Base-by-base conservation (phyloP, 768 basidiomycete species). In the Boletellus sp. region DNA sequence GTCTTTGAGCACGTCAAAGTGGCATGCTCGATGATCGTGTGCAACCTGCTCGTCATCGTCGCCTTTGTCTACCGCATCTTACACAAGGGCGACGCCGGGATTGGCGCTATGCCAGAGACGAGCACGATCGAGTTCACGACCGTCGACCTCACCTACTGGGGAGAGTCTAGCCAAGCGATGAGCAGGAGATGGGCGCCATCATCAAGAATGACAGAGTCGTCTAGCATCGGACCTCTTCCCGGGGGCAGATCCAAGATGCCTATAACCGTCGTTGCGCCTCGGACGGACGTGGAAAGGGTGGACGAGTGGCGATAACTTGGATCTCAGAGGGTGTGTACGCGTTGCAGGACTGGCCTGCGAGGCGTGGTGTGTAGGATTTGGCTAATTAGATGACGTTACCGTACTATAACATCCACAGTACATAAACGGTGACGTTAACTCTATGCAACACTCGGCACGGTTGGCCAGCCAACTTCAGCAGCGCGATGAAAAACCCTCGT, bases 41-140 rank as follows among this genome's bases (percentile, higher is more conserved):
- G 64, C 44, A 63, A 66, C 45, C 20, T 61, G 26, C 52, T 65
- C 2, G 63, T 59, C n/a, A 59, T 61, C 17, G 56, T 48, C 36
- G 36, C 56, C 11, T 61, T 59, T 24, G 28, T 54, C 22, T 66
- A 58, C 35, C 55, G 59, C 32, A 6, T 52, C 24, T 22, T 47
- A 24, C 48, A 32, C 53, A 37, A 35, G 33, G 34, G 28, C 12
- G 28, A 39, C 0, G 55, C 51, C 2, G n/a, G n/a, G n/a, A n/a
- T n/a, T n/a, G 40, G 37, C 22, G 23, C 51, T 4, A 24, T 17
- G 5, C 23, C 19, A 4, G 40, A 24, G 2, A 12, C 15, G 15
- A 41, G 10, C 16, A 41, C 16, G 23, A 6, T 50, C 33, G 54
- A 51, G n/a, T 50, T 62, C 42, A 59, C 61, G n/a, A 52, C 54